These are phyloP conservation scores for Grifola frondosa DNA, from an alignment of 1,284 basidiomycete genomes.

Conservation along the genomic window DNA sequence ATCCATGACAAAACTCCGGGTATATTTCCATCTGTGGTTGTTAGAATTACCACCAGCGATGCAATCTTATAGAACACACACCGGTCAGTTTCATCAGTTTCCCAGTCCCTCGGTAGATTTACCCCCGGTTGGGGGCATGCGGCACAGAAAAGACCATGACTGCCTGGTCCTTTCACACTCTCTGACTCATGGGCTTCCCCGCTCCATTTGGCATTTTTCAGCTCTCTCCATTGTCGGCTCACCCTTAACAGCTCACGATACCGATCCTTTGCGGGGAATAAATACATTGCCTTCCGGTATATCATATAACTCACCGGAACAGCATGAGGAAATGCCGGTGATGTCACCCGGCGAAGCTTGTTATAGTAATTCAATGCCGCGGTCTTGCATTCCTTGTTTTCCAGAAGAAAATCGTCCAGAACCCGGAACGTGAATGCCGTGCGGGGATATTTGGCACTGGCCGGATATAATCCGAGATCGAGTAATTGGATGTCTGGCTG, in stretches of 20 bases:
- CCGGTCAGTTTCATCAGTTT: too few species aligned
- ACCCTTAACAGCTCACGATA: constrained; percentile 9
- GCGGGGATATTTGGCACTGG: background rate
- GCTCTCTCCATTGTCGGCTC: constrained; percentile 8
- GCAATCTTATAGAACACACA: too few species aligned
- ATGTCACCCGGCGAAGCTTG: constrained; percentile 5
- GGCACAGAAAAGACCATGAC: too few species aligned
- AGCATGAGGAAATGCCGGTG: constrained; percentile 3
- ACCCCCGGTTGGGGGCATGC: too few species aligned
- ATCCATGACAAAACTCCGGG: too few species aligned
- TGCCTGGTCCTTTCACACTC: too few species aligned
- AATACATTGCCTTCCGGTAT: background rate
- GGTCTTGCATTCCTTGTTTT: constrained; percentile 11
- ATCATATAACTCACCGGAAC: constrained; percentile 7
- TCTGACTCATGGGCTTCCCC: too few species aligned
- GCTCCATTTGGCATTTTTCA: background rate
- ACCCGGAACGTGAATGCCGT: constrained; percentile 13
- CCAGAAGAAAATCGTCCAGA: constrained; percentile 8
- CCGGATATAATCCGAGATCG: background rate
- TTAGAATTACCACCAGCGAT: too few species aligned
- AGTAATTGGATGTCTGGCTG: constrained; percentile 6
- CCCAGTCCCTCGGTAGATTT: too few species aligned
- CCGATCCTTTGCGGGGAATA: constrained; percentile 1
- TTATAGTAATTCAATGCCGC: constrained; percentile 5
- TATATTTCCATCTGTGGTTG: too few species aligned